A percentile compares a stretch with the other conserved stretches of the same genome.
These are phyloP conservation scores for Pythium biforme DNA, from an alignment of 352 stramenopile species.

Conservation along the genomic window DNA sequence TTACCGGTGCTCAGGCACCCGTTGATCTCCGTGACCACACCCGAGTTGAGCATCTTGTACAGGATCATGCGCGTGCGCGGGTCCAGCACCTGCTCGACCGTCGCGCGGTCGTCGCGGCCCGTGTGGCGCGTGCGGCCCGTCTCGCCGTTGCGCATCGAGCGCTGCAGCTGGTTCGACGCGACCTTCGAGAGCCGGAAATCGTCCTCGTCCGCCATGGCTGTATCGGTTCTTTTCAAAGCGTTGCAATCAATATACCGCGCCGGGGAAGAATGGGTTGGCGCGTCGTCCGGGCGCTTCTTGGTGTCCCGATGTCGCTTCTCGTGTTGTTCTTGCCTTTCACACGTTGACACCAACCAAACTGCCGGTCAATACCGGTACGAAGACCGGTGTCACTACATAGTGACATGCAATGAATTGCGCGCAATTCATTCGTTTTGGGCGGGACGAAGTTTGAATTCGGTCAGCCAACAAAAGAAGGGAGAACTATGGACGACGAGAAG, in stretches of 20 bases:
- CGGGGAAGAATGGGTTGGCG: constrained; percentile 14
- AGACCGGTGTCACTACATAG: constrained; percentile 7
- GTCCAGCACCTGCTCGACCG: constrained; percentile 98
- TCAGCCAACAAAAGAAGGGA: neutral
- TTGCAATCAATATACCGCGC: too few species aligned
- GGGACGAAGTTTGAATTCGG: constrained; percentile 1
- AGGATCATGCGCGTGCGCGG: constrained; percentile 98
- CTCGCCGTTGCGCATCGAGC: constrained; percentile 73
- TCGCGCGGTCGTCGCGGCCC: constrained; percentile 97
- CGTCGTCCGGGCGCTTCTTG: neutral
- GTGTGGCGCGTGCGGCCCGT: constrained; percentile 88
- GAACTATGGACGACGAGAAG: constrained; percentile 84
- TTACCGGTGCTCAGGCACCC: constrained; percentile 99
- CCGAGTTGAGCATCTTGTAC: constrained; percentile 97
- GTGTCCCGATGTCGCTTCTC: constrained; percentile 9
- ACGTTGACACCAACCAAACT: constrained; percentile 30
- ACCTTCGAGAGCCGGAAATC: constrained; percentile 74
- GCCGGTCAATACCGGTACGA: constrained; percentile 5
- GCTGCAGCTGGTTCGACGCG: constrained; percentile 75
- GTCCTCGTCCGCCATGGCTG: constrained; percentile 61
- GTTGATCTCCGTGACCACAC: constrained; percentile 96
- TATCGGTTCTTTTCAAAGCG: too few species aligned
- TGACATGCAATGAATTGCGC: constrained; percentile 6
- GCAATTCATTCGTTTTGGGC: constrained; percentile 24
- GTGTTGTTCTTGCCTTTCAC: constrained; percentile 2